Conservation (phyloP, 148 eudicot species). For the Dianthus caryophyllus region DNA sequence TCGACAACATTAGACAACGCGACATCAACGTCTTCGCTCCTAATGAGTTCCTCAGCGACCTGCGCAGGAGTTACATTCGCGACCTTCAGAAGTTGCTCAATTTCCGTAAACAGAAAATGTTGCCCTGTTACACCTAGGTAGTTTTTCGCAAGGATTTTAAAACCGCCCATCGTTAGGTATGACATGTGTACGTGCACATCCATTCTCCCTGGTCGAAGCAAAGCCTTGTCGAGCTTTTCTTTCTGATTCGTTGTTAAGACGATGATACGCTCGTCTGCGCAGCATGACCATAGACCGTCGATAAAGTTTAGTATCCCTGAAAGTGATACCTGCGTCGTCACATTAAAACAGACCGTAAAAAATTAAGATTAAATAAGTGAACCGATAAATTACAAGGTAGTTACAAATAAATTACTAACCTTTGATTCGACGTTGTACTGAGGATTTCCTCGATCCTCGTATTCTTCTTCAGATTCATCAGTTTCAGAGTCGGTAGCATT, state of each 20-base stretch:
- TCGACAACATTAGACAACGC: conserved; percentile 30
- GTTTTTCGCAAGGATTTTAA: conserved; percentile 33
- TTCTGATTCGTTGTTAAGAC: conserved; percentile 40
- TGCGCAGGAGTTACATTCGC: conserved; percentile 40
- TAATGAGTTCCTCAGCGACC: conserved; percentile 49
- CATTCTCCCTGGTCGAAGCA: conserved; percentile 43
- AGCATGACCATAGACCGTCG: conserved; percentile 46
- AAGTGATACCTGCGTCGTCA: conserved; percentile 13
- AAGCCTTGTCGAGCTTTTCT: conserved; percentile 36
- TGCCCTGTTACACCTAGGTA: conserved; percentile 32
- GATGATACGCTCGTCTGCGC: conserved; percentile 44
- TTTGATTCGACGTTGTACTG: no score
- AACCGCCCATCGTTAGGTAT: conserved; percentile 31
- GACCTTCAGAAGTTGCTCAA: conserved; percentile 25
- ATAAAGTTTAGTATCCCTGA: conserved; percentile 37
- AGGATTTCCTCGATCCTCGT: not conserved
- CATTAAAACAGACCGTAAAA: not conserved
- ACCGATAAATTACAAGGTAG: no score
- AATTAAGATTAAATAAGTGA: no score
- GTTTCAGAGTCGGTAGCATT: not conserved
- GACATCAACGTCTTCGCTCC: conserved; percentile 28
- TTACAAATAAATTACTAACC: no score
- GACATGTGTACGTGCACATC: conserved; percentile 50
- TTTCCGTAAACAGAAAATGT: conserved; percentile 30
- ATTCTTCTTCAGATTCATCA: not conserved